Percentiles rank a stretch among this genome's conserved stretches.
Evolutionary conservation across 345 rosid genomes (phyloP).

Genomic region (Citrus sp.): DNA sequence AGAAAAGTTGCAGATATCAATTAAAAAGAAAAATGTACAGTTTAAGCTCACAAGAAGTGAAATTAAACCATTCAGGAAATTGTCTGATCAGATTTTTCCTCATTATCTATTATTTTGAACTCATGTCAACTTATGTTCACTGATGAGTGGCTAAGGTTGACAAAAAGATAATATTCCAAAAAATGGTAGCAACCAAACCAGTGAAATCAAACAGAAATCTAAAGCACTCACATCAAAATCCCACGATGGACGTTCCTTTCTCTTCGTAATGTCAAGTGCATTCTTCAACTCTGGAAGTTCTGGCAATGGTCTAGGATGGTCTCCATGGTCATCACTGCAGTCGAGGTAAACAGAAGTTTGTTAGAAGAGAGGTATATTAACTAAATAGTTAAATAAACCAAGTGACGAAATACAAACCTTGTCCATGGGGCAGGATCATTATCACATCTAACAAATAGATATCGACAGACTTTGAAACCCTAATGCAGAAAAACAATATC

Average conservation of each 20-base stretch:
- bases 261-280: slow-evolving; percentile 41
- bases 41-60: background rate
- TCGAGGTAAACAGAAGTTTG: background rate
- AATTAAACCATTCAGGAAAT: background rate
- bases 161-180: background rate
- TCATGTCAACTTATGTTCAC: background rate
- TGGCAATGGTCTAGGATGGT: slow-evolving; percentile 53
- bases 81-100: background rate
- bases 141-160: background rate
- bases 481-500: slow-evolving; percentile 14
- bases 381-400: background rate
- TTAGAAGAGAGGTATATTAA: background rate
- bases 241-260: slow-evolving; percentile 52
- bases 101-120: background rate
- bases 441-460: slow-evolving; percentile 56
- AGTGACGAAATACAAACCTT: slow-evolving; percentile 27
- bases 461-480: slow-evolving; percentile 51
- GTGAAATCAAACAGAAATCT: slow-evolving; percentile 1
- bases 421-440: slow-evolving; percentile 65
- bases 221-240: slow-evolving; percentile 39
- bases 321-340: slow-evolving; percentile 54
- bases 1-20: background rate
- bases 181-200: background rate
- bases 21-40: background rate
- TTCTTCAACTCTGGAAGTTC: slow-evolving; percentile 38